phyloP scores from a whole-genome alignment of 441 rosid genomes.

The Eruca vesicaria region DNA sequence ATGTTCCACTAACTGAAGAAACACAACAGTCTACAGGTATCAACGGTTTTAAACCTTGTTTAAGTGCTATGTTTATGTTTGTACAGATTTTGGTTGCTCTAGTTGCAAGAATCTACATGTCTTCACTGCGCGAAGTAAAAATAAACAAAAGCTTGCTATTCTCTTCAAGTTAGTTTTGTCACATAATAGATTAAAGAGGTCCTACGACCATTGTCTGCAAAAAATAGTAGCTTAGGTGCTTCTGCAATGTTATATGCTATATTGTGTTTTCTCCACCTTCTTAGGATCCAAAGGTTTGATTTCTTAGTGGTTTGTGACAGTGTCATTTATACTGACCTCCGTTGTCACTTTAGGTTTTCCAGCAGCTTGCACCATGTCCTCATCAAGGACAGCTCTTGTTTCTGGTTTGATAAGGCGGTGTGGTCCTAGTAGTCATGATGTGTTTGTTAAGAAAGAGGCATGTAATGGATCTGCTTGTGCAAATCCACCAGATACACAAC shows the following conservation, averaged over 20 bases:
- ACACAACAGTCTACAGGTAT: constrained; percentile 72
- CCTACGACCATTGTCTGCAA: background rate
- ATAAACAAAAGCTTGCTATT: constrained; percentile 6
- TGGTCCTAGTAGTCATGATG: constrained; percentile 44
- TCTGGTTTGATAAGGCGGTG: constrained; percentile 46
- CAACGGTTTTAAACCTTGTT: constrained; percentile 10
- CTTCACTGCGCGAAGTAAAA: background rate
- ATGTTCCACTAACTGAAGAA: constrained; percentile 78
- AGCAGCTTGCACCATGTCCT: constrained; percentile 14
- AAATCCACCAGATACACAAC: constrained; percentile 44
- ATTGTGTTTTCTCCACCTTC: constrained; percentile 9
- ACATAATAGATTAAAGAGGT: background rate
- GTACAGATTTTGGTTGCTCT: constrained; percentile 11
- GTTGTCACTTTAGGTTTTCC: constrained; percentile 10
- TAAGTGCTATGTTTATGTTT: constrained; percentile 8
- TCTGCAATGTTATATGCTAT: constrained; percentile 5
- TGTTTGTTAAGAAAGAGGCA: constrained; percentile 42
- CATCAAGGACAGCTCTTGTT: constrained; percentile 40
- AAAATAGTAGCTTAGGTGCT: background rate
- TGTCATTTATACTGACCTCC: constrained; percentile 1
- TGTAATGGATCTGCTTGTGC: constrained; percentile 50
- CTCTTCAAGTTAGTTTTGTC: constrained; percentile 3
- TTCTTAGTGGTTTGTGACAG: constrained; percentile 1
- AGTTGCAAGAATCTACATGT: constrained; percentile 14
- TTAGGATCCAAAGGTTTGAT: constrained; percentile 2